These are phyloP conservation scores for Nicotiana otophora DNA, from an alignment of 257 asterid species.

Conservation along the genomic window DNA sequence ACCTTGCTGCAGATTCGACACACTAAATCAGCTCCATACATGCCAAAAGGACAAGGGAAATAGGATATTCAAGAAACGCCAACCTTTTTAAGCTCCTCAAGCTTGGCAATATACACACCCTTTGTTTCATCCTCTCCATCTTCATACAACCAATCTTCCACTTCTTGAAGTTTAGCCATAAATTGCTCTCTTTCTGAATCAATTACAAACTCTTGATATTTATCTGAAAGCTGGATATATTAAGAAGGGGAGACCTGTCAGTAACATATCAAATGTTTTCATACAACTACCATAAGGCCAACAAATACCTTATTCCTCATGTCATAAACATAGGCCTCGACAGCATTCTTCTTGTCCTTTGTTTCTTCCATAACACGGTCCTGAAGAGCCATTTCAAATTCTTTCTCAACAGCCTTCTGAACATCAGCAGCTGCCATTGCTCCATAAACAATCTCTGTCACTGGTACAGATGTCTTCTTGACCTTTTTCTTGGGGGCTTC, in stretches of 20 bases:
- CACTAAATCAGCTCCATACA: background rate
- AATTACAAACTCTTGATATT: conserved; percentile 57
- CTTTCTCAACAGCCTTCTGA: conserved; percentile 88
- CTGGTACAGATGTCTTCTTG: conserved; percentile 63
- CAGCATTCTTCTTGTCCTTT: conserved; percentile 93
- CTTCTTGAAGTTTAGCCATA: conserved; percentile 69
- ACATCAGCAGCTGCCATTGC: conserved; percentile 61
- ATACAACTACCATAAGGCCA: background rate
- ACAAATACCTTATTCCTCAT: conserved; percentile 76
- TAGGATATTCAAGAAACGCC: background rate
- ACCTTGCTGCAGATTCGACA: conserved; percentile 60
- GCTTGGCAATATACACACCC: conserved; percentile 67
- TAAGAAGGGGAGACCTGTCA: background rate
- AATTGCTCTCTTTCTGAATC: conserved; percentile 75
- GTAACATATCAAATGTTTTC: background rate
- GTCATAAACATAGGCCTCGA: conserved; percentile 90
- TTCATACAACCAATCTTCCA: conserved; percentile 94
- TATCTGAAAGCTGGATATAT: conserved; percentile 62
- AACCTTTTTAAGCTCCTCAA: conserved; percentile 78
- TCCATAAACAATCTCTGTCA: conserved; percentile 70
- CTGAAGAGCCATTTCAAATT: conserved; percentile 96
- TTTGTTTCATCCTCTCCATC: conserved; percentile 93
- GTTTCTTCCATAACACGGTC: conserved; percentile 99
- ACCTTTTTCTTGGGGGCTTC: conserved; percentile 92
- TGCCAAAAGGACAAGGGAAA: background rate